Evolutionary conservation across 2,329 filamentous ascomycete species (phyloP).

Genomic region (Fusarium sambucinum): DNA sequence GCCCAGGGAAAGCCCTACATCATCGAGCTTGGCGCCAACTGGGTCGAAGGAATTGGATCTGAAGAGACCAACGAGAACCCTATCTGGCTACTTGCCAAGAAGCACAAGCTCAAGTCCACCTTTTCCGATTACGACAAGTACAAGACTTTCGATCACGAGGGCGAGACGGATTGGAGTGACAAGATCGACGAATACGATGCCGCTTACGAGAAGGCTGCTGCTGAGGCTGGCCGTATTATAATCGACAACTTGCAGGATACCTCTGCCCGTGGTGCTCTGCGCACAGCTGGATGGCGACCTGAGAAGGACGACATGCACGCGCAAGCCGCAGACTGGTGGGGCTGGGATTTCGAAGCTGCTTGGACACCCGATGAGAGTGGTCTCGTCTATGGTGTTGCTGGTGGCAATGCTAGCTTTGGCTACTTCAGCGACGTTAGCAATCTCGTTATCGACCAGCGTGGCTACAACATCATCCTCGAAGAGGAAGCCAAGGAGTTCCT

Average conservation of each 20-base stretch:
- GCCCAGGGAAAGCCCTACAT: constrained; percentile 65
- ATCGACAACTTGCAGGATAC: constrained; percentile 71
- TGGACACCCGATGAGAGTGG: constrained; percentile 67
- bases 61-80: constrained; percentile 64
- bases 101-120: constrained; percentile 66
- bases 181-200: constrained; percentile 64
- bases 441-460: constrained; percentile 70
- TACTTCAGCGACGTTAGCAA: constrained; percentile 73
- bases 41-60: constrained; percentile 57
- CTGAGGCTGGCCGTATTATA: constrained; percentile 69
- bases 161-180: constrained; percentile 62
- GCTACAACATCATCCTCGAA: constrained; percentile 69
- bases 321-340: constrained; percentile 69
- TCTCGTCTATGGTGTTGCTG: constrained; percentile 66
- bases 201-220: constrained; percentile 59
- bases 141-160: constrained; percentile 70
- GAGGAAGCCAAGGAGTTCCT: constrained; percentile 70
- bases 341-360: constrained; percentile 69
- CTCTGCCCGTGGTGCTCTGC: constrained; percentile 69
- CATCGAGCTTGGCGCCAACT: constrained; percentile 76
- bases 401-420: constrained; percentile 71
- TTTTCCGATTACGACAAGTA: constrained; percentile 71
- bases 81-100: constrained; percentile 71
- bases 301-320: constrained; percentile 62
- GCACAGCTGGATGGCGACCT: constrained; percentile 72